Evolutionary conservation across 805 yeast genomes (phyloP).

Genomic region (Limtongozyma cylindracea): DNA sequence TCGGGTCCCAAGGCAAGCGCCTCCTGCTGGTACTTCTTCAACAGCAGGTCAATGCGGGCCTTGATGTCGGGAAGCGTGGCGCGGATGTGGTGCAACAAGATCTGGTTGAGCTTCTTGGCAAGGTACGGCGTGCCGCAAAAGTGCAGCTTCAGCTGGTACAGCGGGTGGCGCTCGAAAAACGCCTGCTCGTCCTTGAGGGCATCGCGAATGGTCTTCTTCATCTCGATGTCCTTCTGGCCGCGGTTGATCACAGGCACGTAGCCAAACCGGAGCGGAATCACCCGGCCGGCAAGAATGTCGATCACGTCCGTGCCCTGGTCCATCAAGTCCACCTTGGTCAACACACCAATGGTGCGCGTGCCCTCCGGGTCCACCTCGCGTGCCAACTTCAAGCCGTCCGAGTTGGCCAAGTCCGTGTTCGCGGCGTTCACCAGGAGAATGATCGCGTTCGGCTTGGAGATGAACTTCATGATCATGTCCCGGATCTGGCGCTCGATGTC

Average conservation of each 20-base stretch:
- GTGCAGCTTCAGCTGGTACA: slow-evolving; percentile 80
- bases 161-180: slow-evolving; percentile 73
- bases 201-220: slow-evolving; percentile 62
- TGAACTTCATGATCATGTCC: slow-evolving; percentile 79
- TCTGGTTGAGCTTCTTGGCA: slow-evolving; percentile 75
- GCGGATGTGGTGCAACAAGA: slow-evolving; percentile 67
- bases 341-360: slow-evolving; percentile 82
- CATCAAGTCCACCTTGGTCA: slow-evolving; percentile 92
- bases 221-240: slow-evolving; percentile 90
- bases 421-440: slow-evolving; percentile 71
- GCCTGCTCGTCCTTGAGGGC: slow-evolving; percentile 63
- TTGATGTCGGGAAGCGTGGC: slow-evolving; percentile 63
- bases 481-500: slow-evolving; percentile 90
- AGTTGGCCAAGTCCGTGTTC: slow-evolving; percentile 89
- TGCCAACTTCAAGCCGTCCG: slow-evolving; percentile 88
- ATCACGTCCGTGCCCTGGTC: slow-evolving; percentile 94
- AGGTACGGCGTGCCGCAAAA: slow-evolving; percentile 97
- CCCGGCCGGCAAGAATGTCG: slow-evolving; percentile 86
- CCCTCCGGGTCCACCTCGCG: slow-evolving; percentile 98
- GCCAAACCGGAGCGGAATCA: slow-evolving; percentile 85
- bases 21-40: slow-evolving; percentile 61
- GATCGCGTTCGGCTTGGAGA: slow-evolving; percentile 87
- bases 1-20: slow-evolving; percentile 62
- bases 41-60: slow-evolving; percentile 62
- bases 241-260: slow-evolving; percentile 84